These are phyloP conservation scores for Aspergillus sp. DNA, from an alignment of 2,329 filamentous ascomycete species.

Conservation along the genomic window DNA sequence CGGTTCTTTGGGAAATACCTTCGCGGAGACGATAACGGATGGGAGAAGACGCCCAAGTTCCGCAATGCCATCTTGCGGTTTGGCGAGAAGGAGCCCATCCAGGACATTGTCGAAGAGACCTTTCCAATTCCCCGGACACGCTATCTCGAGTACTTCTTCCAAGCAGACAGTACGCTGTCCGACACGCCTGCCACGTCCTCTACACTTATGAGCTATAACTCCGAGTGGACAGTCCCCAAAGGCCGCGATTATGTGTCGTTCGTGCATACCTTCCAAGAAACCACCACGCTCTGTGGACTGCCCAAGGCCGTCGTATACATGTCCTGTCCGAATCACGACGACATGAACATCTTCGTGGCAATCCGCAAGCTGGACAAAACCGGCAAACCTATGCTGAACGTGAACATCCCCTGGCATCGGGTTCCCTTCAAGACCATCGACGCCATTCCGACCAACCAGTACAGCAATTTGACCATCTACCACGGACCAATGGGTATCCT, in stretches of 20 bases:
- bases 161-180: constrained; percentile 9
- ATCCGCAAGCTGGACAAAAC: constrained; percentile 44
- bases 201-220: constrained; percentile 29
- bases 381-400: constrained; percentile 42
- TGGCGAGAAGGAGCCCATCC: constrained; percentile 24
- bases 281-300: constrained; percentile 43
- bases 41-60: constrained; percentile 47
- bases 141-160: constrained; percentile 33
- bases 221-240: constrained; percentile 18
- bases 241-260: constrained; percentile 28
- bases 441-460: constrained; percentile 28
- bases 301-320: constrained; percentile 49
- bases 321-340: constrained; percentile 41
- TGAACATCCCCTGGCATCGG: constrained; percentile 40
- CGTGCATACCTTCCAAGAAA: constrained; percentile 38
- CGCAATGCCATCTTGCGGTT: constrained; percentile 42
- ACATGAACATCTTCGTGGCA: constrained; percentile 46
- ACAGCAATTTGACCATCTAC: constrained; percentile 32
- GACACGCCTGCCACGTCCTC: background rate
- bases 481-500: constrained; percentile 44
- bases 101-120: constrained; percentile 32
- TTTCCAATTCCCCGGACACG: constrained; percentile 35
- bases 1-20: constrained; percentile 49
- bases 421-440: constrained; percentile 17
- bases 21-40: constrained; percentile 43